These are phyloP conservation scores for Onygenales sp. DNA, from an alignment of 2,329 filamentous ascomycete genomes.

Conservation along the genomic window DNA sequence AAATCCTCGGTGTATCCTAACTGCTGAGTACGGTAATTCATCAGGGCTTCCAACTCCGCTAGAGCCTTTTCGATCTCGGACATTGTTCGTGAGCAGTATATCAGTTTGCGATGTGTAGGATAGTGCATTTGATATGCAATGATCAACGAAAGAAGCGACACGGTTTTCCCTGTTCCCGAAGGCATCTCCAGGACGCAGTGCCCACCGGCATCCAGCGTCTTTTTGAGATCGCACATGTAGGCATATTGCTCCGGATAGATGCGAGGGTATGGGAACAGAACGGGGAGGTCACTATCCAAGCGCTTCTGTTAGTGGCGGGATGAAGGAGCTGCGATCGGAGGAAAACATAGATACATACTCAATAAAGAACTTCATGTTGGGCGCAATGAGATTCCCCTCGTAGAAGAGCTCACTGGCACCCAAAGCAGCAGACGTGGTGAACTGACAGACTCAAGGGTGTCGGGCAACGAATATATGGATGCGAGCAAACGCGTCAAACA, in stretches of 20 bases:
- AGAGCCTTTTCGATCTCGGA: slow-evolving; percentile 98
- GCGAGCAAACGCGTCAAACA: background rate
- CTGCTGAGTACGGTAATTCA: slow-evolving; percentile 87
- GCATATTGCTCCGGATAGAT: slow-evolving; percentile 69
- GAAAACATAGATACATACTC: slow-evolving; percentile 42
- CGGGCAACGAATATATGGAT: too few species aligned
- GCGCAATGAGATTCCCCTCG: background rate
- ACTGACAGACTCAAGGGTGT: background rate
- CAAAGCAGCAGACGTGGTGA: background rate
- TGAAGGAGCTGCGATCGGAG: background rate
- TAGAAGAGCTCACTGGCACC: background rate
- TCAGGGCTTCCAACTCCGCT: slow-evolving; percentile 79
- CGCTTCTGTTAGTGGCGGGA: slow-evolving; percentile 11
- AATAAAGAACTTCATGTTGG: slow-evolving; percentile 69
- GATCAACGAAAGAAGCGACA: slow-evolving; percentile 88
- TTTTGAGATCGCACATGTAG: slow-evolving; percentile 78
- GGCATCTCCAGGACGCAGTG: slow-evolving; percentile 99
- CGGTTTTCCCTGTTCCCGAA: slow-evolving; percentile 94
- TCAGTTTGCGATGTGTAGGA: slow-evolving; percentile 87
- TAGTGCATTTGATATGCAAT: slow-evolving; percentile 93
- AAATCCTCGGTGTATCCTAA: slow-evolving; percentile 92
- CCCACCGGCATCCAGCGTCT: slow-evolving; percentile 83
- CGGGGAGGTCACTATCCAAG: slow-evolving; percentile 50
- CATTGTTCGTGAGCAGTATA: slow-evolving; percentile 99
- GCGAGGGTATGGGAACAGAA: slow-evolving; percentile 65